Percentiles rank a stretch among this genome's conserved stretches.
Evolutionary conservation across 2,329 filamentous ascomycete species (phyloP).

Genomic region (Hansfordia pulvinata): DNA sequence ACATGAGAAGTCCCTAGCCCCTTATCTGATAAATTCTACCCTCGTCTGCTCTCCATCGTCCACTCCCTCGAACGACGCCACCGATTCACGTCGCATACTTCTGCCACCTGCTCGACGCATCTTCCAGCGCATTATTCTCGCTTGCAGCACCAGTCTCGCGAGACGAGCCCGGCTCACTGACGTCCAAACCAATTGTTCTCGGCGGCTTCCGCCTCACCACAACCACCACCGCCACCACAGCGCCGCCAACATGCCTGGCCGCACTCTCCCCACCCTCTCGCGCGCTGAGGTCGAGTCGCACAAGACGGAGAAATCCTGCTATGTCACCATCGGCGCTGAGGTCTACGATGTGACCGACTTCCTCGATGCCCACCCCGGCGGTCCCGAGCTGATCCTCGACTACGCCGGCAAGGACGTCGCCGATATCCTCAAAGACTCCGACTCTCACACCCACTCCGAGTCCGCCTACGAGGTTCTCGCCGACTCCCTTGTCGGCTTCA

Average conservation of each 20-base stretch:
- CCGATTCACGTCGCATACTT: too few relatives aligned
- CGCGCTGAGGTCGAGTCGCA: conserved; percentile 69
- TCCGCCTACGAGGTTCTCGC: conserved; percentile 92
- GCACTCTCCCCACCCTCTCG: conserved; percentile 72
- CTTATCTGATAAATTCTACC: too few relatives aligned
- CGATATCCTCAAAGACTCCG: conserved; percentile 67
- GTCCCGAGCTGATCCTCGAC: conserved; percentile 74
- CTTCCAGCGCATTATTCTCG: too few relatives aligned
- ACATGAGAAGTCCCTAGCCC: too few relatives aligned
- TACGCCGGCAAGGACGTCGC: conserved; percentile 81
- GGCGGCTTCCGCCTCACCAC: conserved; percentile 3
- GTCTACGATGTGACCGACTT: conserved; percentile 96
- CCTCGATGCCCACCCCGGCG: conserved; percentile 79
- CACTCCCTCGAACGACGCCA: too few relatives aligned
- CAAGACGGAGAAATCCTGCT: conserved; percentile 73
- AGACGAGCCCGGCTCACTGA: too few relatives aligned
- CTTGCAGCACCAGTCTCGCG: too few relatives aligned
- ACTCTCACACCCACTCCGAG: conserved; percentile 78
- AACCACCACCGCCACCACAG: conserved; percentile 5
- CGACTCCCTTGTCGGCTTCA: conserved; percentile 72
- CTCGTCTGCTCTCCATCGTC: too few relatives aligned
- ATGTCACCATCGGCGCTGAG: conserved; percentile 77
- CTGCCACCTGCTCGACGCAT: too few relatives aligned
- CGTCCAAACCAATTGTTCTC: too few relatives aligned
- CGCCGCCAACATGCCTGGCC: conserved; percentile 53